These are phyloP conservation scores for Mortierella claussenii DNA, from an alignment of 192 early-diverging fungal species.

Conservation along the genomic window DNA sequence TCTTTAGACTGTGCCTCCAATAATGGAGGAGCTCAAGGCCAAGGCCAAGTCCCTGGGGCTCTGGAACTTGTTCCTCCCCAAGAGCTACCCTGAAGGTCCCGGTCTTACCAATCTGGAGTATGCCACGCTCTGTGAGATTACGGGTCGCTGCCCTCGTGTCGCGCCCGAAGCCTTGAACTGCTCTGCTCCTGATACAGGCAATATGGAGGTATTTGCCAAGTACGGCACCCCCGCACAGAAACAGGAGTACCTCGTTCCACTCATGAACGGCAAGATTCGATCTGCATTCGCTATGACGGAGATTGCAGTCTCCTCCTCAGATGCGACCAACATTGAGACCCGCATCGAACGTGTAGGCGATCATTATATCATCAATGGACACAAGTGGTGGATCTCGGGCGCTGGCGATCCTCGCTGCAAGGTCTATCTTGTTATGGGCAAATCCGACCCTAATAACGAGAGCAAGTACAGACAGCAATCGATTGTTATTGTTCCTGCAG, in stretches of 20 bases:
- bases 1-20: slow-evolving; percentile 75
- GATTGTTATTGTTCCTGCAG: slow-evolving; percentile 88
- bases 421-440: slow-evolving; percentile 94
- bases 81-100: slow-evolving; percentile 82
- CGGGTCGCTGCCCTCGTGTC: slow-evolving; percentile 80
- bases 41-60: slow-evolving; percentile 89
- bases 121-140: slow-evolving; percentile 89
- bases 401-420: slow-evolving; percentile 94
- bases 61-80: slow-evolving; percentile 95
- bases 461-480: slow-evolving; percentile 87
- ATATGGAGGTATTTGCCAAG: slow-evolving; percentile 99
- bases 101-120: slow-evolving; percentile 97
- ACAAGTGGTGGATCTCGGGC: slow-evolving; percentile 99
- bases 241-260: slow-evolving; percentile 77
- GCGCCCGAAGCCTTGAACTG: slow-evolving; percentile 96
- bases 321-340: slow-evolving; percentile 97
- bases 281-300: slow-evolving; percentile 99
- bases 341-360: slow-evolving; percentile 74
- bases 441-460: slow-evolving; percentile 74
- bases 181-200: slow-evolving; percentile 96
- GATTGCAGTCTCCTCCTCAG: slow-evolving; percentile 93
- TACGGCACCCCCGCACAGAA: slow-evolving; percentile 92
- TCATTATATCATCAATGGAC: slow-evolving; percentile 79
- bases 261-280: slow-evolving; percentile 91
- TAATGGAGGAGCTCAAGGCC: slow-evolving; percentile 90